Evolutionary conservation across 495 filamentous ascomycete species (phyloP).

Genomic region (Penicillium arizonense): DNA sequence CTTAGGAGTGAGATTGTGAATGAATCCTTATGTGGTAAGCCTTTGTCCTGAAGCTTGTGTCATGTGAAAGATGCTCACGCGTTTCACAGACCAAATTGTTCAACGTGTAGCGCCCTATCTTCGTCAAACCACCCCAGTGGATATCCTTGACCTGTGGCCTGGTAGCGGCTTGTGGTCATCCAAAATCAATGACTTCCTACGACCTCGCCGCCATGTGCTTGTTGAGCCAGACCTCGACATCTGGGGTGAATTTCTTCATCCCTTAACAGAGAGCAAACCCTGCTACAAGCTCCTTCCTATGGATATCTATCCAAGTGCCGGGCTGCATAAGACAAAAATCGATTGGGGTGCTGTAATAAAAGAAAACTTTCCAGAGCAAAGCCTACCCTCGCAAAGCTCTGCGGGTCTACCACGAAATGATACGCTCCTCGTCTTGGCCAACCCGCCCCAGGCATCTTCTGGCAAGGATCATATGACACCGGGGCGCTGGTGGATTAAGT

Average conservation of each 20-base stretch:
- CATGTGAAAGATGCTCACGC: neutral
- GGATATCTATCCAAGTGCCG: constrained; percentile 31
- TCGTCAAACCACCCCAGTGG: constrained; percentile 61
- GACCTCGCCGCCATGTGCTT: constrained; percentile 77
- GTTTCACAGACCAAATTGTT: constrained; percentile 45
- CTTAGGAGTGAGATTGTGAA: constrained; percentile 46
- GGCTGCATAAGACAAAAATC: constrained; percentile 30
- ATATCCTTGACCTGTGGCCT: constrained; percentile 84
- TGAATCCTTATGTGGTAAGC: constrained; percentile 60
- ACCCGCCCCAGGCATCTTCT: constrained; percentile 34
- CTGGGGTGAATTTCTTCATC: constrained; percentile 58
- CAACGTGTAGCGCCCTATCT: constrained; percentile 59
- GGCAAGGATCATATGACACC: constrained; percentile 42
- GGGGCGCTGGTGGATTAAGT: constrained; percentile 29
- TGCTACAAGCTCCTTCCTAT: constrained; percentile 50
- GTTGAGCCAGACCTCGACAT: constrained; percentile 59
- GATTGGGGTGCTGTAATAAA: constrained; percentile 45
- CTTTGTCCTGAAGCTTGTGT: neutral
- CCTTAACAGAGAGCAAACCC: constrained; percentile 57
- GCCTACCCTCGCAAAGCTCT: constrained; percentile 17
- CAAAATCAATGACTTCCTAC: constrained; percentile 68
- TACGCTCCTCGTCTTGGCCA: constrained; percentile 65
- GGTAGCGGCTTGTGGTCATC: constrained; percentile 71
- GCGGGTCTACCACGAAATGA: constrained; percentile 51
- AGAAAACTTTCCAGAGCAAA: constrained; percentile 40